phyloP scores from a whole-genome alignment of 2,329 filamentous ascomycete species.

The Aureobasidium sp. region DNA sequence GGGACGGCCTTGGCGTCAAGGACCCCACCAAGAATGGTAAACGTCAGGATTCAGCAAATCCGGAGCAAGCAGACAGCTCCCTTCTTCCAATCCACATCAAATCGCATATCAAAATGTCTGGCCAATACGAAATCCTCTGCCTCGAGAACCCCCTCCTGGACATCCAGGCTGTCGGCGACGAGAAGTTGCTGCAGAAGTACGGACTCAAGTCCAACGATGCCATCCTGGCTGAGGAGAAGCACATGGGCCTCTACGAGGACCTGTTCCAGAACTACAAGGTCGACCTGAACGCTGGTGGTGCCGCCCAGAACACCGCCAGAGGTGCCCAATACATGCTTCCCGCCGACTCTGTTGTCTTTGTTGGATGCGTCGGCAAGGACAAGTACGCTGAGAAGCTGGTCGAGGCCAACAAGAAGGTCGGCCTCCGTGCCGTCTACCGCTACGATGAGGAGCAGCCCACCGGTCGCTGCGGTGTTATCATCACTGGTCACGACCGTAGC shows the following conservation, averaged over 20 bases:
- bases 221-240: slow-evolving; percentile 90
- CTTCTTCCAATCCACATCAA: background rate
- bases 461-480: slow-evolving; percentile 90
- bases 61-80: background rate
- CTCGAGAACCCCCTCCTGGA: slow-evolving; percentile 98
- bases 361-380: slow-evolving; percentile 91
- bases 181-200: slow-evolving; percentile 86
- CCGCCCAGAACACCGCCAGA: slow-evolving; percentile 94
- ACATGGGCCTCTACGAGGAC: slow-evolving; percentile 85
- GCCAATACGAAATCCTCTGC: slow-evolving; percentile 84
- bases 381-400: slow-evolving; percentile 87
- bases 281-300: slow-evolving; percentile 91
- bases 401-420: slow-evolving; percentile 78
- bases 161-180: slow-evolving; percentile 79
- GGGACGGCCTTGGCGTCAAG: background rate
- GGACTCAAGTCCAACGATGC: slow-evolving; percentile 92
- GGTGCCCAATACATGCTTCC: slow-evolving; percentile 90
- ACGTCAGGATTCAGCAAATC: slow-evolving; percentile 11
- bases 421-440: slow-evolving; percentile 90
- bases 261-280: slow-evolving; percentile 86
- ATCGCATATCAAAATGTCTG: slow-evolving; percentile 30
- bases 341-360: slow-evolving; percentile 81
- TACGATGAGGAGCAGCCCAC: slow-evolving; percentile 79
- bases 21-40: background rate
- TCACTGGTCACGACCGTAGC: slow-evolving; percentile 91